Base-by-base conservation (phyloP, 495 filamentous ascomycete genomes). In the Podospora australis region DNA sequence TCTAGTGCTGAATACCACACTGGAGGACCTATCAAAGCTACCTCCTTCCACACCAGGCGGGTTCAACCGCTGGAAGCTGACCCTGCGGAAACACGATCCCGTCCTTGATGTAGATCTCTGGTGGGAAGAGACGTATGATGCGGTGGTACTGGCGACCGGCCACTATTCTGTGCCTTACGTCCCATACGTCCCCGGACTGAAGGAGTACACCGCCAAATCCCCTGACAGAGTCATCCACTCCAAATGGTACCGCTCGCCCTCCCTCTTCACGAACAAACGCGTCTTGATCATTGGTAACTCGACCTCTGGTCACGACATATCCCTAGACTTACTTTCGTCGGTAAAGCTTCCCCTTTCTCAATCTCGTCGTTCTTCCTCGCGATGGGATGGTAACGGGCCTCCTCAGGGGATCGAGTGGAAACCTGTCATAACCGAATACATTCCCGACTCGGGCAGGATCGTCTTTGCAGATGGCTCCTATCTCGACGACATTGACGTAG, bases 151-250 rank as follows among this genome's bases (percentile, higher is more conserved):
- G 14, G 74, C 70, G 2, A 76, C 70, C 35, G 72, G 74, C 1
- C 74, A 78, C 46, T 78, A 78, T 48, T 71, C 70, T 10, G 66
- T 78, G 8, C 74, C 74, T 13, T 72, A 59, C 48, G 70, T 74
- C 26, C 73, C 72, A 5, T 26, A 55, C 22, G 73, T 77, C 11
- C 49, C 63, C 41, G 71, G 71, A 1, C 62, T 75, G 14, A 40
- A 60, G 20, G 55, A 55, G 7, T 77, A 73, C 55, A 58, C 62
- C 14, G 23, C 49, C 11, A 51, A 34, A 6, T 75, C 65, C 58
- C 72, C 72, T 0, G 44, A 49, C 16, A 64, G 68, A 40, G 59
- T 75, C 0, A 16, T 55, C 0, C 74, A 77, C 54, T 77, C 72
- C 26, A 75, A 75, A 46, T 53, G 52, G 43, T 77, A 72, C 54